Evolutionary conservation across 2,329 filamentous ascomycete genomes (phyloP).

Genomic region (Aspergillus sp.): DNA sequence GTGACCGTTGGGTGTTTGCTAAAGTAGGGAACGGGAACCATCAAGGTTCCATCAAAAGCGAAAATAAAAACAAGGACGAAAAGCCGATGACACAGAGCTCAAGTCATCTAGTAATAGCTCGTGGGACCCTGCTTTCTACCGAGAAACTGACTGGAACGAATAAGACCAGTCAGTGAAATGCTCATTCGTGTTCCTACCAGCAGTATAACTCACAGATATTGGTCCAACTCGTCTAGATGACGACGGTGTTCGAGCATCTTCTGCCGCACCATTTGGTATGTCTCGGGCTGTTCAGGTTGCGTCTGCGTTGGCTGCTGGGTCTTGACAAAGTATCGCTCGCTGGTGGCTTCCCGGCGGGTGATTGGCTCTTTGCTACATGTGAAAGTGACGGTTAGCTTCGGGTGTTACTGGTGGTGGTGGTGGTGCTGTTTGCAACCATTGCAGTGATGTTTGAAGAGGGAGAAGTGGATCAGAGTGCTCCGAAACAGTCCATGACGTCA

Average conservation of each 20-base stretch:
- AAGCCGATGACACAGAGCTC: neutral
- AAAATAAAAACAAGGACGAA: neutral
- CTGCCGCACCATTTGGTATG: slow-evolving; percentile 20
- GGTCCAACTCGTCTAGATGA: slow-evolving; percentile 31
- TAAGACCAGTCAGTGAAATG: neutral
- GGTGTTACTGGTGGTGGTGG: too few species aligned
- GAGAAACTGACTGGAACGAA: neutral
- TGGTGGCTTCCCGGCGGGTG: slow-evolving; percentile 21
- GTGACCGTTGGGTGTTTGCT: neutral
- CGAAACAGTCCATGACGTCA: slow-evolving; percentile 24
- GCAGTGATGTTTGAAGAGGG: neutral
- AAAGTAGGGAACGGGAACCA: neutral
- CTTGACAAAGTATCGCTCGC: slow-evolving; percentile 22
- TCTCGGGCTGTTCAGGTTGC: slow-evolving; percentile 20
- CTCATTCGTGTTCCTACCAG: neutral
- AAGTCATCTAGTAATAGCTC: neutral
- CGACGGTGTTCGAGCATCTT: slow-evolving; percentile 28
- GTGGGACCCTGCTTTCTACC: neutral
- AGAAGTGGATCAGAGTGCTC: neutral
- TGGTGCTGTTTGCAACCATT: neutral
- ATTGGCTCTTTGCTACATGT: slow-evolving; percentile 25
- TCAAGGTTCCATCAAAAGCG: neutral
- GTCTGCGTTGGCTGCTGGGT: slow-evolving; percentile 11
- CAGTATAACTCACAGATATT: slow-evolving; percentile 25
- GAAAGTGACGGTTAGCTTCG: neutral